phyloP scores from a whole-genome alignment of 768 basidiomycete species.

The Mycena pura region DNA sequence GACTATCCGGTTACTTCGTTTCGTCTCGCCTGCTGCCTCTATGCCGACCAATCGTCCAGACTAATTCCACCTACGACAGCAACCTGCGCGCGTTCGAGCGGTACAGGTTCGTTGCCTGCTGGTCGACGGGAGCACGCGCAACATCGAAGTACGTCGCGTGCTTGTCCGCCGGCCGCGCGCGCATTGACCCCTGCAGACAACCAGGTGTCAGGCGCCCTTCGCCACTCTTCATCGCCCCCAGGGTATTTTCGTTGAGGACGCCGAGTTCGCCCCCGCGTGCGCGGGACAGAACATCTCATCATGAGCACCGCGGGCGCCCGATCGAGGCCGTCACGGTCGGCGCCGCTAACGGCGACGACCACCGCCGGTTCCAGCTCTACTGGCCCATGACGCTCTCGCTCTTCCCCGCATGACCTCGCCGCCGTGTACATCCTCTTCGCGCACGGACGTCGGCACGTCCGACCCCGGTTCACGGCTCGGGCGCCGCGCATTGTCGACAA shows the following conservation, averaged over 20 bases:
- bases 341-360: slow-evolving; percentile 68
- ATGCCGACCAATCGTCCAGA: slow-evolving; percentile 38
- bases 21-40: background rate
- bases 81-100: slow-evolving; percentile 70
- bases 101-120: slow-evolving; percentile 82
- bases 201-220: slow-evolving; percentile 65
- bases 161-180: too few species aligned
- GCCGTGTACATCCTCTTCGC: slow-evolving; percentile 69
- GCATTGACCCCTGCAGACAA: slow-evolving; percentile 53
- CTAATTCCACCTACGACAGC: slow-evolving; percentile 65
- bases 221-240: slow-evolving; percentile 75
- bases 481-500: slow-evolving; percentile 49
- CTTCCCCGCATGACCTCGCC: slow-evolving; percentile 73
- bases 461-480: slow-evolving; percentile 82
- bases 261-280: slow-evolving; percentile 71
- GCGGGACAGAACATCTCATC: slow-evolving; percentile 71
- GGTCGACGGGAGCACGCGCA: slow-evolving; percentile 61
- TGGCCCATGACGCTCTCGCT: slow-evolving; percentile 74
- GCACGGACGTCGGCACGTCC: slow-evolving; percentile 72
- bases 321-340: slow-evolving; percentile 82
- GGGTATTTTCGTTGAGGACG: slow-evolving; percentile 72
- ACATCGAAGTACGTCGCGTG: slow-evolving; percentile 61
- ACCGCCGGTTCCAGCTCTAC: slow-evolving; percentile 85
- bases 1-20: slow-evolving; percentile 59
- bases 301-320: slow-evolving; percentile 77